Evolutionary conservation across 345 rosid genomes (phyloP).

Genomic region (Cochlearia excelsa): DNA sequence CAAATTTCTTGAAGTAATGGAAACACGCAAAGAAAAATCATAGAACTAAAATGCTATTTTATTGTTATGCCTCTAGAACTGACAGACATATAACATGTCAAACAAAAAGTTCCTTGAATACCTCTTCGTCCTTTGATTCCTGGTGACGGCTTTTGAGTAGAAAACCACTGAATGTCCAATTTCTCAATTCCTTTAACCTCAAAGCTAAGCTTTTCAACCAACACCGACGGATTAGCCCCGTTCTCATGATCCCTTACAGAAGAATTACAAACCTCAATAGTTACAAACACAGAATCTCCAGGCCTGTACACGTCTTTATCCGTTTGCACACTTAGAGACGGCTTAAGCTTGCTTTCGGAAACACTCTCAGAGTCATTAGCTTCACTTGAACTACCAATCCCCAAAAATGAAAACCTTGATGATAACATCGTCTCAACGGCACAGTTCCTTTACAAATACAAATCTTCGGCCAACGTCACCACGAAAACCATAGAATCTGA

Average conservation of each 20-base stretch:
- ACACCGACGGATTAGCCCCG: slow-evolving; percentile 38
- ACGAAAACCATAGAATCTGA: slow-evolving; percentile 25
- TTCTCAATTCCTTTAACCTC: slow-evolving; percentile 83
- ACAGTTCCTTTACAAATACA: slow-evolving; percentile 9
- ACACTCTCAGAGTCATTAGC: slow-evolving; percentile 33
- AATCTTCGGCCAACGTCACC: slow-evolving; percentile 13
- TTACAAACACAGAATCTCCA: slow-evolving; percentile 65
- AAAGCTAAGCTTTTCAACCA: slow-evolving; percentile 76
- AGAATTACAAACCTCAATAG: slow-evolving; percentile 60
- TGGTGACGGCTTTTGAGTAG: slow-evolving; percentile 59
- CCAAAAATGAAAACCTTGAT: slow-evolving; percentile 40
- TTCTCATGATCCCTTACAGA: slow-evolving; percentile 26
- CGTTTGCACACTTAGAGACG: slow-evolving; percentile 52
- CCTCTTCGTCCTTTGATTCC: slow-evolving; percentile 74
- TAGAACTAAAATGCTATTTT: slow-evolving; percentile 1
- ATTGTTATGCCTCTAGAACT: background rate
- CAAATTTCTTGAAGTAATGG: background rate
- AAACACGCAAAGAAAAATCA: slow-evolving; percentile 1
- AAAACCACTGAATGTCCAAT: slow-evolving; percentile 78
- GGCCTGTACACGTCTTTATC: slow-evolving; percentile 87
- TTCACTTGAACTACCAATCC: slow-evolving; percentile 32
- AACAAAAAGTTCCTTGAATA: slow-evolving; percentile 26
- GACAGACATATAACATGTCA: slow-evolving; percentile 20
- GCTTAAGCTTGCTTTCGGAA: slow-evolving; percentile 38
- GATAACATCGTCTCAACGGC: slow-evolving; percentile 33